phyloP scores from a whole-genome alignment of 2,329 filamentous ascomycete species.

The Cordyceps javanica region DNA sequence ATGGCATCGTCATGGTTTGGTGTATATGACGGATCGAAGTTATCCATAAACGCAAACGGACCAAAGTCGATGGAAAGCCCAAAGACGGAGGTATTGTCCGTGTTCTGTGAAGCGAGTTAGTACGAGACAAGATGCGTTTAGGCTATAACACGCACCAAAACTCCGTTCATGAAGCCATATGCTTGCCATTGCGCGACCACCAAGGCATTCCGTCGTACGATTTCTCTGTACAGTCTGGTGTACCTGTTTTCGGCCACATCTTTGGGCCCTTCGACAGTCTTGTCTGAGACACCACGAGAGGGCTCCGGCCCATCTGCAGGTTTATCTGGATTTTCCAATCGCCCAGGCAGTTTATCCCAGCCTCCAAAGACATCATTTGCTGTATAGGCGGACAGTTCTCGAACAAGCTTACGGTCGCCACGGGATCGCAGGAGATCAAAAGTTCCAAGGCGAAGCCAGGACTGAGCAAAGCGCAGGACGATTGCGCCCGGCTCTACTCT shows the following conservation, averaged over 20 bases:
- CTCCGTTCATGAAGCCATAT: constrained; percentile 98
- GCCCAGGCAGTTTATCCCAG: constrained; percentile 74
- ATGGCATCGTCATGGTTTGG: constrained; percentile 93
- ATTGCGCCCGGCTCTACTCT: constrained; percentile 84
- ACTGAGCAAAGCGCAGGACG: constrained; percentile 83
- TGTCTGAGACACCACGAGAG: constrained; percentile 45
- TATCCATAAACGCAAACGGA: constrained; percentile 95
- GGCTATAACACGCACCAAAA: constrained; percentile 44
- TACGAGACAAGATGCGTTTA: background rate
- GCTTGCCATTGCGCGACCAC: constrained; percentile 94
- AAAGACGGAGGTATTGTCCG: constrained; percentile 89
- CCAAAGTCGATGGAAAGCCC: constrained; percentile 92
- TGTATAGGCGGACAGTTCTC: constrained; percentile 72
- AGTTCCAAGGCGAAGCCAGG: constrained; percentile 88
- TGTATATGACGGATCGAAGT: constrained; percentile 90
- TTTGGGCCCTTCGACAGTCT: constrained; percentile 59
- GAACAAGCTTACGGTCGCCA: constrained; percentile 68
- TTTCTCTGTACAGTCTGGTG: constrained; percentile 77
- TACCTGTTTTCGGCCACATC: constrained; percentile 79
- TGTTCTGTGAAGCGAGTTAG: constrained; percentile 52
- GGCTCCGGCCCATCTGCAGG: constrained; percentile 37
- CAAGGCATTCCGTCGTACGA: constrained; percentile 75
- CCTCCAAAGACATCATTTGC: constrained; percentile 83
- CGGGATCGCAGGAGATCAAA: constrained; percentile 87
- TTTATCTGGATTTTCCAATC: constrained; percentile 46